Conservation (phyloP, 2,329 filamentous ascomycete species). For the Exophiala oligosperma region DNA sequence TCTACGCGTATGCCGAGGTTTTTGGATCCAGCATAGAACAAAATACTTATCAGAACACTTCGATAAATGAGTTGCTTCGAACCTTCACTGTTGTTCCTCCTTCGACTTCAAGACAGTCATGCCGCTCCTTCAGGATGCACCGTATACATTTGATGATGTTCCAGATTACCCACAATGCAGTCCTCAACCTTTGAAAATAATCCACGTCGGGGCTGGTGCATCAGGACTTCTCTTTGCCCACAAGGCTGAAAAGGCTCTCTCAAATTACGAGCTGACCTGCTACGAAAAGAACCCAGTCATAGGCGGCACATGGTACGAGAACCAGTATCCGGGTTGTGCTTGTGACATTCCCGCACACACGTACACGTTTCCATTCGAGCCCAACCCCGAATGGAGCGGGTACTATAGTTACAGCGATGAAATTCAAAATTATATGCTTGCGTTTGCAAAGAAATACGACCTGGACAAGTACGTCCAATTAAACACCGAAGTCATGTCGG, state of each 20-base stretch:
- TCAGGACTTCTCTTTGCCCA: slow-evolving; percentile 21
- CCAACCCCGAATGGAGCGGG: slow-evolving; percentile 28
- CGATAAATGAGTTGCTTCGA: too few species aligned
- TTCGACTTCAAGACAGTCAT: too few species aligned
- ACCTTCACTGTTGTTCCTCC: too few species aligned
- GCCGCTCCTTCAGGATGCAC: too few species aligned
- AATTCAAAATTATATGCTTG: slow-evolving; percentile 32
- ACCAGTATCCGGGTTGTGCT: slow-evolving; percentile 16
- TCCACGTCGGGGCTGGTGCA: slow-evolving; percentile 24
- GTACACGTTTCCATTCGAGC: slow-evolving; percentile 24
- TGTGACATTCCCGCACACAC: slow-evolving; percentile 38
- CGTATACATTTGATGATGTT: slow-evolving; percentile 1
- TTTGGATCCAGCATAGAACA: too few species aligned
- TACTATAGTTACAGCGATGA: slow-evolving; percentile 31
- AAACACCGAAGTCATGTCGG: slow-evolving; percentile 13
- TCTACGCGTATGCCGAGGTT: too few species aligned
- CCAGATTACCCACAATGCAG: slow-evolving; percentile 21
- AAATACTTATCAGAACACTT: too few species aligned
- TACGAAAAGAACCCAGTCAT: slow-evolving; percentile 31
- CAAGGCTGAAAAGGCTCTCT: slow-evolving; percentile 37
- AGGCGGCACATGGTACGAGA: slow-evolving; percentile 21
- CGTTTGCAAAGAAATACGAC: slow-evolving; percentile 27
- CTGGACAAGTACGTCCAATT: slow-evolving; percentile 16
- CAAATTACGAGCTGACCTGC: slow-evolving; percentile 25
- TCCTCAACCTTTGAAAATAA: slow-evolving; percentile 23